A percentile compares a stretch with the other conserved stretches of the same genome.
These are phyloP conservation scores for Zoysia matrella DNA, from an alignment of 202 grass and related monocot species.

Conservation along the genomic window DNA sequence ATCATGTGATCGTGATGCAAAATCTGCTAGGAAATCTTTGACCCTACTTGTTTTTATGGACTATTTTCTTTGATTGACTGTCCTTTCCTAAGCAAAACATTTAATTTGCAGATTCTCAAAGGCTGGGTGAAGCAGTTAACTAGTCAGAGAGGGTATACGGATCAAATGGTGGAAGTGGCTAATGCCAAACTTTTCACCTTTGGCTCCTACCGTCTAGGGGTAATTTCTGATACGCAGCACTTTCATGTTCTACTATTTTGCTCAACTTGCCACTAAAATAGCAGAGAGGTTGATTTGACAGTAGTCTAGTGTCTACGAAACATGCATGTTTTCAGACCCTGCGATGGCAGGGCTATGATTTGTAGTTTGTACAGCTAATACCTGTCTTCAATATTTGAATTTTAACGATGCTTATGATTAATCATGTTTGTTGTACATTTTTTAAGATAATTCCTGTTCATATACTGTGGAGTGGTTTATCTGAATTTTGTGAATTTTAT, in stretches of 20 bases:
- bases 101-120: slow-evolving; percentile 73
- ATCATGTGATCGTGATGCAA: neutral
- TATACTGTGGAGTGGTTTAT: neutral
- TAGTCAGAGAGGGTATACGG: slow-evolving; percentile 83
- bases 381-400: no score
- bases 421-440: no score
- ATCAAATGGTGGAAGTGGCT: slow-evolving; percentile 92
- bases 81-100: neutral
- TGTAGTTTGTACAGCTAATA: no score
- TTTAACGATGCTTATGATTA: no score
- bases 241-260: neutral
- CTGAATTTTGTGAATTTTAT: neutral
- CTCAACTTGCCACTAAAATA: neutral
- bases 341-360: no score
- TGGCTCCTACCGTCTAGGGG: slow-evolving; percentile 90
- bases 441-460: no score
- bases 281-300: neutral
- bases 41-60: neutral
- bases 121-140: slow-evolving; percentile 95
- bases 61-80: neutral
- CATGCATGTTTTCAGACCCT: no score
- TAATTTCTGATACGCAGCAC: slow-evolving; percentile 34
- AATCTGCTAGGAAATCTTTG: neutral
- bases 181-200: slow-evolving; percentile 96
- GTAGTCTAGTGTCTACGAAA: no score